Evolutionary conservation across 306 rosid species (phyloP), one percentile per base, ranked within the genome.

Genomic region (Inga leiocalycina): DNA sequence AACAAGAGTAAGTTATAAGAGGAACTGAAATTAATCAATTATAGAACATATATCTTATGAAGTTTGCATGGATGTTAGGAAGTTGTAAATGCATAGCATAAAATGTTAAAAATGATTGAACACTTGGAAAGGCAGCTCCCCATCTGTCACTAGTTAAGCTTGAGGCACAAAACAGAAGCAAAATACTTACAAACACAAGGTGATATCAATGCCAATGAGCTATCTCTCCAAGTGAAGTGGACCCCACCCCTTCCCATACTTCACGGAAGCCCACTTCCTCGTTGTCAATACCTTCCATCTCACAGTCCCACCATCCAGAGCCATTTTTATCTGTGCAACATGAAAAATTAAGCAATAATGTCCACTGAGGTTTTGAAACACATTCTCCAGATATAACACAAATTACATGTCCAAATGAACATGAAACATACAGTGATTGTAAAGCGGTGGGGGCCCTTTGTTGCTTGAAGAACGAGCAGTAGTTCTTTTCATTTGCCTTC

Each of bases 211-310:
- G 98, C 96, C 98, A 92, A 32, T 95, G 93, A 62, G 79, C 84
- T 61, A 92, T 78, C 79, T 90, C 98, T 71, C 98, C 98, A 24
- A 95, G 88, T 46, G 98, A 86, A 71, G 98, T 91, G 45, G 98
- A 92, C 8, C 98, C 98, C 81, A 95, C 92, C 49, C 98, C 98
- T 85, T 95, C 99, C 99, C 99, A 95, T 48, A 90, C 94, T 80
- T 95, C 98, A 87, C 57, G 89, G 84, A 79, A 68, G 30, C 98
- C 98, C 19, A 95, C 86, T 87, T 84, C 97, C 86, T 91, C 97
- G 35, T 84, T 90, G 85, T 93, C 98, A 84, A 95, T 80, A 41
- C 98, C 99, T 84, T 93, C 99, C 98, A 90, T 92, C 86, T 92
- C 83, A 69, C 84, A 71, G 88, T 93, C 97, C 99, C 99, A 95